These are phyloP conservation scores for Nymphaea thermarum DNA, from an alignment of 164 flowering plant genomes.

Conservation along the genomic window DNA sequence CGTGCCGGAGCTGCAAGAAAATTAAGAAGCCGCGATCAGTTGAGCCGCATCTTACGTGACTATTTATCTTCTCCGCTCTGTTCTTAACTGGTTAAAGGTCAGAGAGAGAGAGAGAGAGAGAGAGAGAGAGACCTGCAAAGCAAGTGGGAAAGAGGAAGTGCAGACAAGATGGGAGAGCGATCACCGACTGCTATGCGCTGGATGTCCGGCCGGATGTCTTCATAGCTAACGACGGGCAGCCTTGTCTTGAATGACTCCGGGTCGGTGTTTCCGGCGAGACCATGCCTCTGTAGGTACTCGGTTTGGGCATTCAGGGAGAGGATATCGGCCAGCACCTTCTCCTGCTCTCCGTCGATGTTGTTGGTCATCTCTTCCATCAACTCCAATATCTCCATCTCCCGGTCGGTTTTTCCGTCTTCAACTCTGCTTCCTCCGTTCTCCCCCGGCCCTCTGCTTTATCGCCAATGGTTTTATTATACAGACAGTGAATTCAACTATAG, in stretches of 20 bases:
- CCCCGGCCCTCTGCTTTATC: too few relatives aligned
- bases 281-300: slow-evolving; percentile 42
- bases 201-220: slow-evolving; percentile 57
- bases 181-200: slow-evolving; percentile 69
- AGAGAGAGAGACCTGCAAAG: slow-evolving; percentile 46
- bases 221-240: slow-evolving; percentile 50
- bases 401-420: background rate
- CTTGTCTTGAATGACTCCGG: slow-evolving; percentile 44
- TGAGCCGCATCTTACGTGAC: background rate
- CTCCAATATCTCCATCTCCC: slow-evolving; percentile 36
- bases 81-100: background rate
- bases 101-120: background rate
- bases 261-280: slow-evolving; percentile 36
- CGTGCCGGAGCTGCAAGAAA: slow-evolving; percentile 55
- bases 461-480: too few relatives aligned
- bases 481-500: too few relatives aligned
- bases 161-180: slow-evolving; percentile 40
- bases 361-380: slow-evolving; percentile 60
- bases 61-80: background rate
- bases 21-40: background rate
- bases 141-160: slow-evolving; percentile 61
- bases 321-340: slow-evolving; percentile 39
- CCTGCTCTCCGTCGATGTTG: slow-evolving; percentile 43
- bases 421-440: too few relatives aligned
- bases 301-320: slow-evolving; percentile 34